These are phyloP conservation scores for Diplodia seriata DNA, from an alignment of 2,329 filamentous ascomycete genomes.

Conservation along the genomic window DNA sequence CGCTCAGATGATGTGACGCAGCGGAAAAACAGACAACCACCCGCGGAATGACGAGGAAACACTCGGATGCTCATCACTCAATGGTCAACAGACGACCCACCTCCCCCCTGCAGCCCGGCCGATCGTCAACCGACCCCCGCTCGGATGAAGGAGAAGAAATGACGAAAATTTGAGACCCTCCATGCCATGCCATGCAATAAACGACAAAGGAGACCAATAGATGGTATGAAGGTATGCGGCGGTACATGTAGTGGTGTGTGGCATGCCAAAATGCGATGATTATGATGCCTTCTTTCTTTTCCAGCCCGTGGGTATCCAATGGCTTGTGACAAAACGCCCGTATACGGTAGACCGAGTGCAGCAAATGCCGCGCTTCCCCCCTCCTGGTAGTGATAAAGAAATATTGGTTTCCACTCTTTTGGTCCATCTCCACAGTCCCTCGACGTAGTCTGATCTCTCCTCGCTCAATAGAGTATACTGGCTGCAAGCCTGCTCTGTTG, in stretches of 20 bases:
- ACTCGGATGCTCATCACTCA: conserved; percentile 29
- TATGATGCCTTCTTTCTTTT: conserved; percentile 8
- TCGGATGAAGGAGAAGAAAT: conserved; percentile 5
- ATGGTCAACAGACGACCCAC: conserved; percentile 17
- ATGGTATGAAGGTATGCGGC: conserved; percentile 17
- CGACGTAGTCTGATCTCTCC: conserved; percentile 8
- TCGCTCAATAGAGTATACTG: conserved; percentile 12
- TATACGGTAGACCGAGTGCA: neutral
- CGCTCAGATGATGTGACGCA: conserved; percentile 16
- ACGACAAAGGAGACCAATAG: conserved; percentile 26
- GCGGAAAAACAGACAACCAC: conserved; percentile 12
- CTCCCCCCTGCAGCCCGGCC: neutral
- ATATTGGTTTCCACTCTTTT: conserved; percentile 28
- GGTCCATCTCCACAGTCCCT: conserved; percentile 19
- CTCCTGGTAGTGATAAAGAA: neutral
- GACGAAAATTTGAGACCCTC: conserved; percentile 9
- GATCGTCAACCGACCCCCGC: neutral
- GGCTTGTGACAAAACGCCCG: conserved; percentile 6
- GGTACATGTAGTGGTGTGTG: conserved; percentile 25
- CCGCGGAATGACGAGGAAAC: conserved; percentile 1
- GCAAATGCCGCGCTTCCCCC: neutral
- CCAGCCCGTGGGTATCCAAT: neutral
- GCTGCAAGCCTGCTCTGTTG: conserved; percentile 16
- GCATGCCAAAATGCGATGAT: conserved; percentile 7
- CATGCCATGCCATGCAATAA: conserved; percentile 28